Evolutionary conservation across 768 basidiomycete genomes (phyloP).

Genomic region (Leccinum ochraceum): DNA sequence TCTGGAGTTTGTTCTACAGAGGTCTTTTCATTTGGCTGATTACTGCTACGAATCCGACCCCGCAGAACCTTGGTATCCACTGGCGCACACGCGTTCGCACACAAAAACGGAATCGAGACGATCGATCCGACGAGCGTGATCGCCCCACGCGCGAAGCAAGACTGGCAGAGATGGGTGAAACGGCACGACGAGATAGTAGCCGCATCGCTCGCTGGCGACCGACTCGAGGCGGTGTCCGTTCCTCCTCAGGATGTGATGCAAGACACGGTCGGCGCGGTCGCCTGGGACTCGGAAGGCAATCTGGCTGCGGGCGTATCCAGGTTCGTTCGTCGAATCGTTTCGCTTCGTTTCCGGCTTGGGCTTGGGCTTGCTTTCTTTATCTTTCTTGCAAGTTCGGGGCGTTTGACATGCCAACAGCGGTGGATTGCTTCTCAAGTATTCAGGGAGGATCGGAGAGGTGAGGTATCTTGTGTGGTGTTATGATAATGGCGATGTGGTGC

Average conservation of each 20-base stretch:
- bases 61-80: conserved; percentile 57
- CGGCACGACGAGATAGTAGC: conserved; percentile 33
- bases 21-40: background rate
- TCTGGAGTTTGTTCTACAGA: background rate
- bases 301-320: conserved; percentile 78
- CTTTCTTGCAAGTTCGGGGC: background rate
- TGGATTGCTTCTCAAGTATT: conserved; percentile 72
- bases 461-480: background rate
- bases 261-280: conserved; percentile 84
- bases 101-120: conserved; percentile 26
- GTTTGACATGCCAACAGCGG: conserved; percentile 49
- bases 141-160: conserved; percentile 45
- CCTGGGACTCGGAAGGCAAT: conserved; percentile 44
- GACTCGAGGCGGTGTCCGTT: background rate
- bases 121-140: conserved; percentile 50
- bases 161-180: conserved; percentile 65
- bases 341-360: background rate
- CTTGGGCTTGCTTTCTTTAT: background rate
- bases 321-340: conserved; percentile 30
- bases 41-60: background rate
- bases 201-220: conserved; percentile 9
- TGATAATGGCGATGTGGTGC: background rate
- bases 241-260: conserved; percentile 44
- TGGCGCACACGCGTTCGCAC: conserved; percentile 63
- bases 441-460: conserved; percentile 79